Conservation (phyloP, 2,329 filamentous ascomycete genomes). For the Scedosporium dehoogii region DNA sequence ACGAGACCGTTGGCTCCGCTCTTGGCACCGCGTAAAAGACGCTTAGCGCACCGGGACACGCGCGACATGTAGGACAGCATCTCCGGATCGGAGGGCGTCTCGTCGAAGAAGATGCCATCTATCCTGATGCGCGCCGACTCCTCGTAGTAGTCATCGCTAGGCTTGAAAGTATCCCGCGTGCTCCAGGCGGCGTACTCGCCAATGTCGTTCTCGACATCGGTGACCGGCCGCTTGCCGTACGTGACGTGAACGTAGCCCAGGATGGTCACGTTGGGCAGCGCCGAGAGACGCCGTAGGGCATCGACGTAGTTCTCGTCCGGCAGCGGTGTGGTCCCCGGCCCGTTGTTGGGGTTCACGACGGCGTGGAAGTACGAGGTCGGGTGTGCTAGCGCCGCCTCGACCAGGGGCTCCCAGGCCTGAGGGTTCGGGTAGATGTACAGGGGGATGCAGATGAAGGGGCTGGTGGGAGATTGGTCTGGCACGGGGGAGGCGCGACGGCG, state of each 20-base stretch:
- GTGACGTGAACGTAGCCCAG: constrained; percentile 22
- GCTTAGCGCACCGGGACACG: constrained; percentile 15
- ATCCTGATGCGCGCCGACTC: constrained; percentile 20
- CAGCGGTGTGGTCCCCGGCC: constrained; percentile 16
- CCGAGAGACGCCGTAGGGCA: constrained; percentile 14
- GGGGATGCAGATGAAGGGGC: constrained; percentile 18
- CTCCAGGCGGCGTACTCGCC: constrained; percentile 33
- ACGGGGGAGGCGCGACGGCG: background rate
- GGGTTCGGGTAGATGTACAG: constrained; percentile 23
- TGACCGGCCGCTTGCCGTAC: constrained; percentile 16
- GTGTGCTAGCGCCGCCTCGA: constrained; percentile 13
- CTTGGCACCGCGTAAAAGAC: constrained; percentile 5
- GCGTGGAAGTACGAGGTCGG: constrained; percentile 18
- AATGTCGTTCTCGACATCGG: constrained; percentile 25
- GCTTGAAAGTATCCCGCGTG: constrained; percentile 17
- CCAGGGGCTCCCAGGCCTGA: constrained; percentile 19
- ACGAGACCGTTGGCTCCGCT: constrained; percentile 12
- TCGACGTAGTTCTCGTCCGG: constrained; percentile 19
- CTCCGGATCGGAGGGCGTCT: constrained; percentile 24
- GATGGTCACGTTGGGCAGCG: constrained; percentile 16
- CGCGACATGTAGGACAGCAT: constrained; percentile 15
- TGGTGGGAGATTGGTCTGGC: constrained; percentile 1
- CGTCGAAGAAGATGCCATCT: constrained; percentile 38
- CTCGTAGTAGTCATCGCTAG: background rate
- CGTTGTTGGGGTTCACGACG: constrained; percentile 21